Conservation (phyloP, 768 basidiomycete species). For the Rhodocollybia butyracea region DNA sequence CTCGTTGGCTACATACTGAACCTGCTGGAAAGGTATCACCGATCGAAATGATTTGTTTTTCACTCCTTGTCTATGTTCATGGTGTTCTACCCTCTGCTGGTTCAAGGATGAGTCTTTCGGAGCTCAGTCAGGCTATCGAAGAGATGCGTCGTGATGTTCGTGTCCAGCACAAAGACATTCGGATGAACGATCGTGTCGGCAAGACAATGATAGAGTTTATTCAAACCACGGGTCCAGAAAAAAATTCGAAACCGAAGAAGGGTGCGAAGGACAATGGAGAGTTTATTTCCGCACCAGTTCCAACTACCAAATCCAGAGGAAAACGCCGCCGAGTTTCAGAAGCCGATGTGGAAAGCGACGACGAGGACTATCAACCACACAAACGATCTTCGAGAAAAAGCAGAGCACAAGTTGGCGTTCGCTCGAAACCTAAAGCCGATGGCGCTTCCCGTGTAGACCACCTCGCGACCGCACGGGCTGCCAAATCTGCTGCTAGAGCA, state of each 20-base stretch:
- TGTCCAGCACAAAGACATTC: slow-evolving; percentile 41
- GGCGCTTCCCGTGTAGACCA: background rate
- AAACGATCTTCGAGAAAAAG: background rate
- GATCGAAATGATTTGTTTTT: slow-evolving; percentile 6
- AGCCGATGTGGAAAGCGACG: background rate
- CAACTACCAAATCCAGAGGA: slow-evolving; percentile 1
- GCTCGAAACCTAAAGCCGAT: background rate
- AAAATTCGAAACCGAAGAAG: background rate
- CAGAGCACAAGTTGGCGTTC: background rate
- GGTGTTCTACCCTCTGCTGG: background rate
- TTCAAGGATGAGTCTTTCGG: slow-evolving; percentile 19
- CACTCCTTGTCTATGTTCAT: slow-evolving; percentile 5
- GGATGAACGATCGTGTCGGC: slow-evolving; percentile 40
- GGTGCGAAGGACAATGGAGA: background rate
- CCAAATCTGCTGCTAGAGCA: background rate
- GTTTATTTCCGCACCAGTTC: background rate
- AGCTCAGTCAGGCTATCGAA: slow-evolving; percentile 31
- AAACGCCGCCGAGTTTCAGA: slow-evolving; percentile 2
- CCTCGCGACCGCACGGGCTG: background rate
- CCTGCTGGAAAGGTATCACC: background rate
- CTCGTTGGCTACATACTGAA: background rate
- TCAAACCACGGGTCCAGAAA: slow-evolving; percentile 11
- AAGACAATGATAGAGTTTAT: slow-evolving; percentile 37
- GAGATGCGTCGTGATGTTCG: slow-evolving; percentile 41
- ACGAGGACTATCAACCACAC: background rate